Base-by-base conservation (phyloP, 768 basidiomycete species). In the Hortiboletus campestris region DNA sequence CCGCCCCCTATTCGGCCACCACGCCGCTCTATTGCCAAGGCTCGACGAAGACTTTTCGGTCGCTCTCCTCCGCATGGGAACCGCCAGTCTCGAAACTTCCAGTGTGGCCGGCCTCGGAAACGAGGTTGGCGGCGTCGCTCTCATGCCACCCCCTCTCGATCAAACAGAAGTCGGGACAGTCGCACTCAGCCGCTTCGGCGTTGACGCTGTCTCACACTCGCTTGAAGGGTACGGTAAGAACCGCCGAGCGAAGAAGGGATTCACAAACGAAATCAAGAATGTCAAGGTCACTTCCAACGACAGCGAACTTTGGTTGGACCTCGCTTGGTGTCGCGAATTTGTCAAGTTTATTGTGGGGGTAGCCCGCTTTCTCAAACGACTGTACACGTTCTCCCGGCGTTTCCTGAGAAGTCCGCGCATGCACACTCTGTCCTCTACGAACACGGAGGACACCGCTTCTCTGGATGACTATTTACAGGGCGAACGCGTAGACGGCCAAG, bases 1-100 rank as follows among this genome's bases (percentile, higher is more conserved):
- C 34, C 77, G 83, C 4, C 77, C 86, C 12, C 73, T 89, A n/a
- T 79, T 85, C 32, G 84, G 84, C 8, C 71, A 70, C 25, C 63
- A 69, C 56, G 63, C 75, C 66, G 71, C 68, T 22, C 65, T 81
- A 32, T 61, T 77, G 36, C 76, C 85, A 2, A 81, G 79, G 17
- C 78, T 76, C 66, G 86, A 90, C 38, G 88, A 90, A 67, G 88
- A 89, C 64, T 90, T 87, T 69, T 81, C 83, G 7, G 78, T 89
- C 20, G 80, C 85, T 3, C 75, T 91, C 38, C 75, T 91, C 41
- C 82, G 89, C 20, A 75, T 89, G 19, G 88, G 88, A 19, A 86
- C 86, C 1, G 88, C 87, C 4, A 87, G 85, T 58, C 75, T 91
- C 46, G 89, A 91, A 66, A 84, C 86, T 0, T 89, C 88, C 0